A percentile compares a stretch with the other conserved stretches of the same genome.
Conservation (phyloP, 2,329 filamentous ascomycete genomes). For the Grosmannia clavigera region DNA sequence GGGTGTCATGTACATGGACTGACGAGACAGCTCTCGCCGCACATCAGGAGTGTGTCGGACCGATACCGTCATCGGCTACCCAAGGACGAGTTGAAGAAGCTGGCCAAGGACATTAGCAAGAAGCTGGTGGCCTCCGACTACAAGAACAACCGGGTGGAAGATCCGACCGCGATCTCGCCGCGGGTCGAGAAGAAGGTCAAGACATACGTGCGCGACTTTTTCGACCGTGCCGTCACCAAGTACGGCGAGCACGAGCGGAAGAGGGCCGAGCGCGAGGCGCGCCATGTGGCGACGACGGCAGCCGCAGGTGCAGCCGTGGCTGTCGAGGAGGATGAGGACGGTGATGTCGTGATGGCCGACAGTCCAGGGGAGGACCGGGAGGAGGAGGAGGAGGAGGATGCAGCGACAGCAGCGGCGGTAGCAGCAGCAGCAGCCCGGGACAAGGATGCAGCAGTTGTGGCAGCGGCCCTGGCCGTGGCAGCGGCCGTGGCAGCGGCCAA, state of each 20-base stretch:
- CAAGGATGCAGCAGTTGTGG: too few relatives aligned
- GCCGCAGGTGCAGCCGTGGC: too few relatives aligned
- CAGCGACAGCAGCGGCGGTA: not conserved
- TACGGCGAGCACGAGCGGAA: slow-evolving; percentile 55
- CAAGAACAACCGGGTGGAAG: slow-evolving; percentile 73
- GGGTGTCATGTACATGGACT: not conserved
- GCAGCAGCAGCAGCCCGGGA: not conserved
- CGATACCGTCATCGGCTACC: slow-evolving; percentile 81
- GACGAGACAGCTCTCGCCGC: slow-evolving; percentile 57
- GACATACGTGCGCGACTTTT: slow-evolving; percentile 70
- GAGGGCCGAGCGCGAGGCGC: slow-evolving; percentile 32
- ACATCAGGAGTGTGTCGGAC: slow-evolving; percentile 74
- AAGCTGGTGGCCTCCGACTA: slow-evolving; percentile 87
- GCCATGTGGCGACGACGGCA: not conserved
- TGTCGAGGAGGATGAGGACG: too few relatives aligned
- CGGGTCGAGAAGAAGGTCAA: slow-evolving; percentile 76
- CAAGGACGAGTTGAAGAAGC: slow-evolving; percentile 58
- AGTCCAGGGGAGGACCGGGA: too few relatives aligned
- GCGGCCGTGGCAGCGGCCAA: not conserved
- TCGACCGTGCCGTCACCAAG: slow-evolving; percentile 75
- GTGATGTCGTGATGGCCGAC: too few relatives aligned
- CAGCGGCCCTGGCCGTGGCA: not conserved
- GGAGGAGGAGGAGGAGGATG: too few relatives aligned
- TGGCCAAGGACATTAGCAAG: slow-evolving; percentile 61
- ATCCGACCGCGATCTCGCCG: slow-evolving; percentile 61